Percentiles rank a stretch among this genome's conserved stretches.
phyloP scores from a whole-genome alignment of 768 basidiomycete species.

The Russula dissimulans region DNA sequence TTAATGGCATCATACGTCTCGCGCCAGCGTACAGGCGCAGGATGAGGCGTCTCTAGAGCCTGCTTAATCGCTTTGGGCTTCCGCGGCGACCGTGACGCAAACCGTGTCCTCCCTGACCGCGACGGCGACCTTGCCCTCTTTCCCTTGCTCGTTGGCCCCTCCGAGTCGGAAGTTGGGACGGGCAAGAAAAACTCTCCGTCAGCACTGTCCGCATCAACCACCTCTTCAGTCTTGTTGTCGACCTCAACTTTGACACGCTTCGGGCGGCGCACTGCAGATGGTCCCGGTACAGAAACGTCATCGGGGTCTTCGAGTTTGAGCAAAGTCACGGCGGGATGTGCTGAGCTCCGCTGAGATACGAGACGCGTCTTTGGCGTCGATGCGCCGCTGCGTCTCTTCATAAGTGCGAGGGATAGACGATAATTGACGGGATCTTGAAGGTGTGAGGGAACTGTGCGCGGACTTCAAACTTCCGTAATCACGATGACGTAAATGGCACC shows the following conservation, averaged over 20 bases:
- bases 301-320: conserved; percentile 19
- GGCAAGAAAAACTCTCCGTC: not conserved
- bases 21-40: conserved; percentile 56
- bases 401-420: not conserved
- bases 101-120: conserved; percentile 13
- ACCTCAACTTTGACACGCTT: conserved; percentile 28
- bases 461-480: too few relatives aligned
- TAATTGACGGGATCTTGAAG: too few relatives aligned
- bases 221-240: conserved; percentile 6
- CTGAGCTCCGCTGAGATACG: conserved; percentile 8
- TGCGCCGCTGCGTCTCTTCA: conserved; percentile 6
- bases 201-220: conserved; percentile 3
- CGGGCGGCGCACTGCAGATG: conserved; percentile 19
- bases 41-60: conserved; percentile 50
- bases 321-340: conserved; percentile 15
- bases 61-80: conserved; percentile 51
- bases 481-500: too few relatives aligned
- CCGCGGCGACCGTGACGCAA: conserved; percentile 30
- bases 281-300: conserved; percentile 12
- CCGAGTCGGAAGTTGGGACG: not conserved
- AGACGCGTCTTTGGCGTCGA: conserved; percentile 1
- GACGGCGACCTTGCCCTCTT: not conserved
- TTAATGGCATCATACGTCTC: conserved; percentile 66
- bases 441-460: too few relatives aligned
- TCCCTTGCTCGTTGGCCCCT: not conserved